Evolutionary conservation across 2,329 filamentous ascomycete species (phyloP), one percentile per base, ranked within the genome.

Genomic region (Neonectria neomacrospora): DNA sequence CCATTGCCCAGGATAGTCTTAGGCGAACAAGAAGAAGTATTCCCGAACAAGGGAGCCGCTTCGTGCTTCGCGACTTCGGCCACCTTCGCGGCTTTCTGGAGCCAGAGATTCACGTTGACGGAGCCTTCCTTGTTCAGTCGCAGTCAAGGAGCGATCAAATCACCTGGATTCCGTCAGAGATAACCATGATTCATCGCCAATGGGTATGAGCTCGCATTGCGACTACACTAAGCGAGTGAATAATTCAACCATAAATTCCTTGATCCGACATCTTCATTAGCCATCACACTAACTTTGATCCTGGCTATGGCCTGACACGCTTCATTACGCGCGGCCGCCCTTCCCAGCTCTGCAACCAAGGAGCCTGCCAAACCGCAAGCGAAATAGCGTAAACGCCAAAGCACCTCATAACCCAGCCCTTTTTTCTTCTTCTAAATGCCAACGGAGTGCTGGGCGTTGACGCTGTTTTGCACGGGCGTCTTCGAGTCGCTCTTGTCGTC

Each of bases 401-500:
- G 47, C 47, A 50, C 26, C 47, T 20, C n/a, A 9, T 32, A n/a
- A 20, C 28, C 28, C 11, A 3, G 28, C 18, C 47, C n/a, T n/a
- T n/a, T n/a, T n/a, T 30, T 28, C 41, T 34, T 41, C 28, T n/a
- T n/a, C n/a, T n/a, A 50, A 11, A 57, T 51, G 11, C n/a, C 47
- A 28, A 48, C 11, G 9, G 54, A 50, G 16, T 50, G 44, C 54
- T 51, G 54, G 10, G 23, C 44, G 5, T 57, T 32, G n/a, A 48
- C 26, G 14, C 23, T 55, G 26, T 16, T 16, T 3, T 28, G 32
- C n/a, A 48, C 44, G 2, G 34, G 22, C 11, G 54, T 45, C 50
- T 63, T 63, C 5, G 60, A 34, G 12, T 50, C 60, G 11, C 8
- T 11, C 54, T 63, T 63, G 50, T 63, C 60, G 48, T 58, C 60